These are phyloP conservation scores for Penicillium crustosum DNA, from an alignment of 2,329 filamentous ascomycete species.

Conservation along the genomic window DNA sequence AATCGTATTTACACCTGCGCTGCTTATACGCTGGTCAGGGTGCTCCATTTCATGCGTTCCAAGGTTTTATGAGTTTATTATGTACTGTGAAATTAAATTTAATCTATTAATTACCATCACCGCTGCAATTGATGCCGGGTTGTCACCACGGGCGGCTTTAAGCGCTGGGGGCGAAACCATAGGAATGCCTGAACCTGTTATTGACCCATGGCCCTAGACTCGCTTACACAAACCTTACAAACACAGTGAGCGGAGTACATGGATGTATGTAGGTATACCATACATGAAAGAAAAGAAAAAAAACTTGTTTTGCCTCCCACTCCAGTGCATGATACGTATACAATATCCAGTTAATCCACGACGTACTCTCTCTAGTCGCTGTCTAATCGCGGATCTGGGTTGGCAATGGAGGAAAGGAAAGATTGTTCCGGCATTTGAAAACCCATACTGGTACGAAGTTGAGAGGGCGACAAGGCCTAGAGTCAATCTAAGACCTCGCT, in stretches of 20 bases:
- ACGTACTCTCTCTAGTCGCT: background rate
- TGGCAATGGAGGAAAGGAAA: background rate
- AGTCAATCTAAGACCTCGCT: constrained; percentile 9
- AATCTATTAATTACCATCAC: background rate
- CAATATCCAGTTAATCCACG: background rate
- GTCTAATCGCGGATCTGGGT: background rate
- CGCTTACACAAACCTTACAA: constrained; percentile 23
- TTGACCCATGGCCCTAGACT: constrained; percentile 10
- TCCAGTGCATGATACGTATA: background rate
- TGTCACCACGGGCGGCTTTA: constrained; percentile 17
- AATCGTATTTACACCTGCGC: background rate
- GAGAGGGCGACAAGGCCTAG: constrained; percentile 5
- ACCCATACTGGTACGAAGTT: background rate
- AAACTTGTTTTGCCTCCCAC: background rate
- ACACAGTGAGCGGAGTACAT: background rate
- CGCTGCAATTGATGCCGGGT: background rate
- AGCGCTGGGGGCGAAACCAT: constrained; percentile 18
- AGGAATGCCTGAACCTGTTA: background rate
- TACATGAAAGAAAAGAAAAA: no score
- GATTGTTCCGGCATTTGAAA: background rate
- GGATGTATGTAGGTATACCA: background rate
- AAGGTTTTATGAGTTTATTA: background rate
- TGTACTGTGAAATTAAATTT: background rate
- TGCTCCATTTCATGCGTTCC: background rate
- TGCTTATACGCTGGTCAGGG: background rate